Conservation (phyloP, 768 basidiomycete genomes). For the Tubosaeta sp. region DNA sequence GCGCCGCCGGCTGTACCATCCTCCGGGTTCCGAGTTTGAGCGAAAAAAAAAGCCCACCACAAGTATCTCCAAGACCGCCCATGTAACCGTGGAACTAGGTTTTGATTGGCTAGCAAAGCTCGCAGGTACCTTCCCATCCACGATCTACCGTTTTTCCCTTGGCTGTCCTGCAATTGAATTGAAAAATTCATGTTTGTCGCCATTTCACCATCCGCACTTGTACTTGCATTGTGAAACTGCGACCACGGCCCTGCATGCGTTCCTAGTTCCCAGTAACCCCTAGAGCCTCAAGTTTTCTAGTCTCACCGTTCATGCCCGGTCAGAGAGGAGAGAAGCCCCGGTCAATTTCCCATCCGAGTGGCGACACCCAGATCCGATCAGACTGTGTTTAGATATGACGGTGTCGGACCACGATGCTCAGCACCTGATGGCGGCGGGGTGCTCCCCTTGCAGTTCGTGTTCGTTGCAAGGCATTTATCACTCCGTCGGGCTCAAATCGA, state of each 20-base stretch:
- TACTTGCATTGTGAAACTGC: not conserved
- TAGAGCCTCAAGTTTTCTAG: not conserved
- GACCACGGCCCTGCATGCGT: not conserved
- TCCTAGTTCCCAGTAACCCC: not conserved
- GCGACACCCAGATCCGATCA: constrained; percentile 4
- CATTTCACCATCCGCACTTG: not conserved
- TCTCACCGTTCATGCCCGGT: not conserved
- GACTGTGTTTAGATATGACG: not conserved
- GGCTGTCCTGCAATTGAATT: not conserved
- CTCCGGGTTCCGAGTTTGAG: not conserved
- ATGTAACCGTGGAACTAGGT: not conserved
- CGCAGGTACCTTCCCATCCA: not conserved
- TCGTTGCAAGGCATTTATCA: not conserved
- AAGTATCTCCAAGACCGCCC: not conserved
- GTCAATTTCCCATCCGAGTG: not conserved
- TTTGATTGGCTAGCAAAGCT: not conserved
- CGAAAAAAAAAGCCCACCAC: not conserved
- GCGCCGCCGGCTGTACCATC: not conserved
- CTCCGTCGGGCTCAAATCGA: not conserved
- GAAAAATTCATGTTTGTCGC: not conserved
- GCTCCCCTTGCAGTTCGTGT: not conserved
- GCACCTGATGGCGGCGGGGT: not conserved
- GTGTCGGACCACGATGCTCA: not conserved
- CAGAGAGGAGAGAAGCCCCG: not conserved
- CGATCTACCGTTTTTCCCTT: not conserved